Conservation (phyloP, 805 yeast genomes). For the Ogataea corticis region DNA sequence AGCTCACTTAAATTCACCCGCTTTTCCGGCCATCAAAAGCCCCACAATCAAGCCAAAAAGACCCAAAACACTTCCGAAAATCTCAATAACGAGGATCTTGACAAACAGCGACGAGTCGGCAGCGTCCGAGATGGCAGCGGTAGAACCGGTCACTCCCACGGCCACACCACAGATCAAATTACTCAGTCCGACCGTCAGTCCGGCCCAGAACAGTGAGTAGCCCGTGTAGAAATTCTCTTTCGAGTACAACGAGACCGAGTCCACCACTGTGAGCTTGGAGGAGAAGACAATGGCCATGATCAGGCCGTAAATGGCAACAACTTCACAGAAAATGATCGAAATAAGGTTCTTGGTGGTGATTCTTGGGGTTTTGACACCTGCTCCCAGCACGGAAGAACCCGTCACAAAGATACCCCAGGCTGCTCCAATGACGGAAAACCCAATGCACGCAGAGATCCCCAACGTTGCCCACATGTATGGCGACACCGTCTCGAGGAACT, state of each 20-base stretch:
- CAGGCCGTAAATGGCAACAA: conserved; percentile 96
- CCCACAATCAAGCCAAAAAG: conserved; percentile 96
- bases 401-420: conserved; percentile 99
- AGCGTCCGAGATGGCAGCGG: conserved; percentile 98
- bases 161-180: conserved; percentile 96
- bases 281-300: conserved; percentile 97
- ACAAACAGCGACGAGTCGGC: conserved; percentile 95
- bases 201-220: conserved; percentile 96
- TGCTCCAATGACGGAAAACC: conserved; percentile 93
- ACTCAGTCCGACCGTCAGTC: conserved; percentile 89
- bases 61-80: conserved; percentile 95
- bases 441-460: conserved; percentile 90
- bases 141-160: conserved; percentile 96
- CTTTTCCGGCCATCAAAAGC: conserved; percentile 93
- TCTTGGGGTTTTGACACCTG: conserved; percentile 97
- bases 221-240: conserved; percentile 91
- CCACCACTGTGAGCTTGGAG: conserved; percentile 75
- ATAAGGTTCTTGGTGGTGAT: conserved; percentile 96
- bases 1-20: conserved; percentile 79
- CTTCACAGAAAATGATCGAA: conserved; percentile 97
- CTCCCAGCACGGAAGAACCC: conserved; percentile 92
- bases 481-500: conserved; percentile 77
- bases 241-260: conserved; percentile 63
- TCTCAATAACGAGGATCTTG: conserved; percentile 93
- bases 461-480: conserved; percentile 97